phyloP scores from a whole-genome alignment of 1,284 basidiomycete species.

The Apiotrichum gamsii region DNA sequence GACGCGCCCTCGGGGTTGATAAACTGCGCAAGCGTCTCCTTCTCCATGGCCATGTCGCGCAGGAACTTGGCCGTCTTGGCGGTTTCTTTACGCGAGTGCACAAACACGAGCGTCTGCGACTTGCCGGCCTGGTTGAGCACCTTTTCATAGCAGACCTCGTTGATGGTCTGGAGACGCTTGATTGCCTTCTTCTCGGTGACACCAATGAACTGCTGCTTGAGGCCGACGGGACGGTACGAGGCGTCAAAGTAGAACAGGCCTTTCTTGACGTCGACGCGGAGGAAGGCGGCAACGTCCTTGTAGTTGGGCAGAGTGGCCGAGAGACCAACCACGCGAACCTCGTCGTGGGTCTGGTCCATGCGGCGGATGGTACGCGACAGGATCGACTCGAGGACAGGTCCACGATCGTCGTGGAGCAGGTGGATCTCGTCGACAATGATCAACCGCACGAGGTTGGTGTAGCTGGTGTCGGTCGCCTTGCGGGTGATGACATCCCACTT shows the following conservation, averaged over 20 bases:
- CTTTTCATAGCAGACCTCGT: conserved; percentile 99
- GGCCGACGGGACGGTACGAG: conserved; percentile 83
- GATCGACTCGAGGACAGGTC: conserved; percentile 91
- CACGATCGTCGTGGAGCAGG: conserved; percentile 93
- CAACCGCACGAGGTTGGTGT: conserved; percentile 93
- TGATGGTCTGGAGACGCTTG: conserved; percentile 95
- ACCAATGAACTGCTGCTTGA: conserved; percentile 95
- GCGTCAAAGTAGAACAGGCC: conserved; percentile 98
- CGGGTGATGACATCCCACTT: conserved; percentile 99
- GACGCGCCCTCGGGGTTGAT: conserved; percentile 85
- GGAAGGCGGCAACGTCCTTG: conserved; percentile 96
- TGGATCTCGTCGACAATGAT: conserved; percentile 99
- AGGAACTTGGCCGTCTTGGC: conserved; percentile 95
- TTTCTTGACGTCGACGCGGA: conserved; percentile 85
- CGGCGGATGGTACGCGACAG: conserved; percentile 84
- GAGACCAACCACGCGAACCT: conserved; percentile 88
- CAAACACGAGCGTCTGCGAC: conserved; percentile 77
- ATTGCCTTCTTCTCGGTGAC: conserved; percentile 99
- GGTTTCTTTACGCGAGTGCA: conserved; percentile 97
- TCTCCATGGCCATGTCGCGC: conserved; percentile 90
- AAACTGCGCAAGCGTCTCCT: conserved; percentile 91
- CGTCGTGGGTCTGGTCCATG: conserved; percentile 90
- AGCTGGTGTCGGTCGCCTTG: conserved; percentile 93
- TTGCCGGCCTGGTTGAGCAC: conserved; percentile 87
- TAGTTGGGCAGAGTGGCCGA: conserved; percentile 98